Percentiles rank a stretch among this genome's conserved stretches.
phyloP scores from a whole-genome alignment of 805 yeast species.

The Ogataea degrootiae region DNA sequence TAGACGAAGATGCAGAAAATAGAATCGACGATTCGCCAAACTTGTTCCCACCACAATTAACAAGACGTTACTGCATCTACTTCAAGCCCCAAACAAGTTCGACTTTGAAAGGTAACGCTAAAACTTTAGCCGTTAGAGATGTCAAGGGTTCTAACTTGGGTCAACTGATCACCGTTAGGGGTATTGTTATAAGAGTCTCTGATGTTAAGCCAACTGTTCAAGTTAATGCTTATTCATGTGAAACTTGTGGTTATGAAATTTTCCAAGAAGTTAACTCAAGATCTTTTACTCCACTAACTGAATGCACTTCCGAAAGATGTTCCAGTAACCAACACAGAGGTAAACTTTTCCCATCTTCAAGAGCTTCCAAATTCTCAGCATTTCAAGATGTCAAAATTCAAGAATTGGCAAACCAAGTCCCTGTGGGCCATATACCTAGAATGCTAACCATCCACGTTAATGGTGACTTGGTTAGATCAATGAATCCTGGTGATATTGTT shows the following conservation, averaged over 20 bases:
- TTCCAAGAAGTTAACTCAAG: constrained; percentile 90
- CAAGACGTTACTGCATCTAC: constrained; percentile 82
- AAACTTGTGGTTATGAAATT: constrained; percentile 92
- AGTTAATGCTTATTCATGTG: constrained; percentile 96
- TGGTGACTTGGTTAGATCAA: constrained; percentile 82
- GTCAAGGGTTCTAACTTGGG: constrained; percentile 83
- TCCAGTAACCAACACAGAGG: constrained; percentile 76
- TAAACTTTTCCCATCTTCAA: constrained; percentile 82
- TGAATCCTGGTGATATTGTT: constrained; percentile 92
- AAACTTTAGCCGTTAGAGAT: constrained; percentile 83
- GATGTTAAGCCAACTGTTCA: constrained; percentile 92
- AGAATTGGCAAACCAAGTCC: constrained; percentile 93
- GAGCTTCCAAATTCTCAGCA: constrained; percentile 93
- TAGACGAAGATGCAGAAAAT: constrained; percentile 13
- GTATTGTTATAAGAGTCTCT: constrained; percentile 90
- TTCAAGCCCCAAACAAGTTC: constrained; percentile 67
- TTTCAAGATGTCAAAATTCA: constrained; percentile 95
- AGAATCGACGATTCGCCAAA: constrained; percentile 32
- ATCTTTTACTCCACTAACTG: constrained; percentile 80
- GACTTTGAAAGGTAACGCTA: constrained; percentile 33
- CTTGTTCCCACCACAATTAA: constrained; percentile 78
- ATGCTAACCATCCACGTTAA: constrained; percentile 80
- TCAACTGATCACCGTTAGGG: constrained; percentile 81
- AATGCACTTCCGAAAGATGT: constrained; percentile 84
- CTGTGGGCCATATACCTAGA: constrained; percentile 97